phyloP scores from a whole-genome alignment of 176 grass and related monocot species.

The Aegilops sharonensis region DNA sequence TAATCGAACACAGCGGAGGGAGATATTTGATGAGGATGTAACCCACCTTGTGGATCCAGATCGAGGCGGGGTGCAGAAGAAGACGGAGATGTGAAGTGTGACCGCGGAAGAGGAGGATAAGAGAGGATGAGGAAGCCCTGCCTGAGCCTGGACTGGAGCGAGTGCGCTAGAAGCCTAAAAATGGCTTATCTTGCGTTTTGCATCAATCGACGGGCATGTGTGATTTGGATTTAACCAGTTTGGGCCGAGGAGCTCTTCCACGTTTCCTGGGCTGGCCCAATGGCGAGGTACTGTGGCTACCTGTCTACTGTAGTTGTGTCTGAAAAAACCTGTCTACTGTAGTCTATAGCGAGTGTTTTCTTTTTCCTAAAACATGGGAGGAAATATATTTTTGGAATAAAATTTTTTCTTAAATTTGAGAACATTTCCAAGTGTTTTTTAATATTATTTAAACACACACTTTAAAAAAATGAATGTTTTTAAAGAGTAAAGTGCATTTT shows the following conservation, averaged over 20 bases:
- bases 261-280: no score
- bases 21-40: neutral
- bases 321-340: no score
- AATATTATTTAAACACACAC: no score
- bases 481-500: no score
- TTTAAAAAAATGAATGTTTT: no score
- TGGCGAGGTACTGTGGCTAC: no score
- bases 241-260: neutral
- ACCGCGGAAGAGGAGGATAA: conserved; percentile 19
- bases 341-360: no score
- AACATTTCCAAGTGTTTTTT: no score
- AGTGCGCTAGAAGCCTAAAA: neutral
- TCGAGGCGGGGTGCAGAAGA: neutral
- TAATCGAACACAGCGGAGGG: neutral
- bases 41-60: conserved; percentile 19
- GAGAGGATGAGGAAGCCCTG: conserved; percentile 21
- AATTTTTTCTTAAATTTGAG: no score
- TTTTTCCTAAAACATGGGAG: no score
- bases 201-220: neutral
- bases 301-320: no score
- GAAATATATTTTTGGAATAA: no score
- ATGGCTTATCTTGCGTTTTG: neutral
- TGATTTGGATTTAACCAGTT: neutral
- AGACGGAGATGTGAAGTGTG: neutral
- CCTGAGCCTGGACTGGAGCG: neutral